Base-by-base conservation (phyloP, 2,329 filamentous ascomycete species). In the Xylaria arbuscula region DNA sequence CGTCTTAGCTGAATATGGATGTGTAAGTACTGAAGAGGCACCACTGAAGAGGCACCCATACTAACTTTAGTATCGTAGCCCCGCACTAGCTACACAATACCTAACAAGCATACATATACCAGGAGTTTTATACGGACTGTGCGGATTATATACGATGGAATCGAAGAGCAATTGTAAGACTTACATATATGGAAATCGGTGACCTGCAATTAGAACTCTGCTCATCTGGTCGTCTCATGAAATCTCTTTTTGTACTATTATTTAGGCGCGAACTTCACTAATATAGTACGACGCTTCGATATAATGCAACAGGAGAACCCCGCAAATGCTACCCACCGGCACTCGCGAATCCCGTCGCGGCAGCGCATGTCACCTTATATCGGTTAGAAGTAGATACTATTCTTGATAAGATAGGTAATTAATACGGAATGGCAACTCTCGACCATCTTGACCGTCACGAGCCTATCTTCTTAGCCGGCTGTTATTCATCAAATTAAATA, bases 301-400 rank as follows among this genome's bases (percentile, higher is more conserved):
- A 15, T 19, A 47, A 10, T 19, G n/a, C 9, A 45, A n/a, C 15
- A 45, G 40, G 2, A 17, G 2, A 38, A 68, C 66, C 66, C 65
- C 64, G 64, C 64, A 67, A 47, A 19, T 15, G 15, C 63, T 47
- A 57, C 1, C 11, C 11, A 47, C 42, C 17, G 17, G 40, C 17
- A 48, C n/a, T 48, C 11, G n/a, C n/a, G 45, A 19, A 48, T 24
- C 45, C 8, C n/a, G 11, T 48, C n/a, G 45, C 45, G 10, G 40
- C 40, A 42, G 15, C 17, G 10, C 9, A 48, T 13, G 22, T 11
- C 15, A 24, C 48, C 36, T 11, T 11, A 17, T 45, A 28, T 3
- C 2, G 28, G 5, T 9, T 10, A 28, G 15, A 36, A 17, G 32
- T 48, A 19, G 15, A n/a, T 9, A 40, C 17, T 17, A n/a, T 32